Evolutionary conservation across 2,329 filamentous ascomycete species (phyloP).

Genomic region (Dactylonectria macrodidyma): DNA sequence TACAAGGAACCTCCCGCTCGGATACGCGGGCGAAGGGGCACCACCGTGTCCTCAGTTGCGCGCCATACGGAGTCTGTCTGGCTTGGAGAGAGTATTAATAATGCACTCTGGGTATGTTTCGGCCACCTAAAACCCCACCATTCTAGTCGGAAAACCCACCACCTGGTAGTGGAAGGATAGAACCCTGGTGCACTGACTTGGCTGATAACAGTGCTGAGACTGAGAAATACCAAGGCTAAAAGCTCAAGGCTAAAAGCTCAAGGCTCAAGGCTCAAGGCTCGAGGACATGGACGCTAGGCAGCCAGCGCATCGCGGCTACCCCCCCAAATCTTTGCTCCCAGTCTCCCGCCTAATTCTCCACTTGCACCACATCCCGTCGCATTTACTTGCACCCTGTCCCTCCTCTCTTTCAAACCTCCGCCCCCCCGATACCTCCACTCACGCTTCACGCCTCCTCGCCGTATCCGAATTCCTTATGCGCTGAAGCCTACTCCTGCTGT

Average conservation of each 20-base stretch:
- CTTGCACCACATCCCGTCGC: slow-evolving; percentile 26
- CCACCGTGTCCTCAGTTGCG: neutral
- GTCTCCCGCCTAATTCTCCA: slow-evolving; percentile 31
- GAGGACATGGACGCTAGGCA: slow-evolving; percentile 39
- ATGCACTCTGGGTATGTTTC: neutral
- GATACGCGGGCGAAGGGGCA: neutral
- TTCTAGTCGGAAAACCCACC: neutral
- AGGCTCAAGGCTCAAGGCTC: neutral
- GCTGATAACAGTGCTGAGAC: slow-evolving; percentile 24
- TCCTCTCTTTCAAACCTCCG: slow-evolving; percentile 18
- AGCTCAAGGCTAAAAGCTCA: neutral
- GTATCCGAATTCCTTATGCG: slow-evolving; percentile 8
- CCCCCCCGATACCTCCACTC: slow-evolving; percentile 2
- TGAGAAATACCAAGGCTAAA: neutral
- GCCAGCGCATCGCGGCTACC: slow-evolving; percentile 43
- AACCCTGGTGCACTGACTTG: slow-evolving; percentile 8
- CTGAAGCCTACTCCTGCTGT: slow-evolving; percentile 9
- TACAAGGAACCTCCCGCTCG: neutral
- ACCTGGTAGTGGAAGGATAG: slow-evolving; percentile 2
- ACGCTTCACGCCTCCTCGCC: neutral
- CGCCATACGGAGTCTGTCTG: neutral
- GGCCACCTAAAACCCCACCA: too few relatives aligned
- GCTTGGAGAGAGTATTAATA: slow-evolving; percentile 8
- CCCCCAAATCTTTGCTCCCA: slow-evolving; percentile 19
- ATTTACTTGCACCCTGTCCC: slow-evolving; percentile 13